A percentile compares a stretch with the other conserved stretches of the same genome.
Evolutionary conservation across 2,329 filamentous ascomycete species (phyloP).

Genomic region (Calonectria pauciramosa): DNA sequence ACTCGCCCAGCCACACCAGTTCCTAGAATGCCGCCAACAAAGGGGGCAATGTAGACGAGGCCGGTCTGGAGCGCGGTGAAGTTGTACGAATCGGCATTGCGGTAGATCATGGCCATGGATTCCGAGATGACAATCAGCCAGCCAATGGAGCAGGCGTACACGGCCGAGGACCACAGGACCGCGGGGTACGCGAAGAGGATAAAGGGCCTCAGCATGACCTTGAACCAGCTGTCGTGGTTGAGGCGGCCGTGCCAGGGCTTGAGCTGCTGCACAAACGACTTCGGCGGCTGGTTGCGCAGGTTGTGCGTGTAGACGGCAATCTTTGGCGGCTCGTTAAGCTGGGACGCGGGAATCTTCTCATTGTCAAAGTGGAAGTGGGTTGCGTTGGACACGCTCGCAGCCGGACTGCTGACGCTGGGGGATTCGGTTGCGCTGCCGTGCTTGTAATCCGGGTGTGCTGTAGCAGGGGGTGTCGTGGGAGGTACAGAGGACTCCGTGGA

Average conservation of each 20-base stretch:
- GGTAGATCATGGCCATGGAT: conserved; percentile 85
- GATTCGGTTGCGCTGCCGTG: neutral
- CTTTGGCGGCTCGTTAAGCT: conserved; percentile 50
- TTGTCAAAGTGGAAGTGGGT: conserved; percentile 54
- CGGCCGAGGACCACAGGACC: conserved; percentile 87
- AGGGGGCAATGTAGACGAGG: conserved; percentile 90
- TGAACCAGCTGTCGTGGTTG: conserved; percentile 82
- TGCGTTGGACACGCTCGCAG: conserved; percentile 39
- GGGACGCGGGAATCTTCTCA: conserved; percentile 57
- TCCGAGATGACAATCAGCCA: conserved; percentile 98
- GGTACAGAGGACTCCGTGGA: neutral
- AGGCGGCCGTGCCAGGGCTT: conserved; percentile 84
- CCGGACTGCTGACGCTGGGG: conserved; percentile 17
- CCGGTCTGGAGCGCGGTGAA: conserved; percentile 87
- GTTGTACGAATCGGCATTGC: conserved; percentile 77
- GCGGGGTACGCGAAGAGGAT: conserved; percentile 89
- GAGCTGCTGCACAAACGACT: conserved; percentile 81
- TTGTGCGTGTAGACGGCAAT: conserved; percentile 76
- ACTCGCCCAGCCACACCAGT: conserved; percentile 91
- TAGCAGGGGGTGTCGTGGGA: conserved; percentile 18
- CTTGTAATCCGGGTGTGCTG: neutral
- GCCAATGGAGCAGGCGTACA: conserved; percentile 90
- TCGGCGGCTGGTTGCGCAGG: conserved; percentile 75
- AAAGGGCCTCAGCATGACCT: conserved; percentile 83
- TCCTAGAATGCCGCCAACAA: conserved; percentile 89